Percentiles rank a stretch among this genome's conserved stretches.
Conservation (phyloP, 2,329 filamentous ascomycete species). For the Colletotrichum higginsianum region DNA sequence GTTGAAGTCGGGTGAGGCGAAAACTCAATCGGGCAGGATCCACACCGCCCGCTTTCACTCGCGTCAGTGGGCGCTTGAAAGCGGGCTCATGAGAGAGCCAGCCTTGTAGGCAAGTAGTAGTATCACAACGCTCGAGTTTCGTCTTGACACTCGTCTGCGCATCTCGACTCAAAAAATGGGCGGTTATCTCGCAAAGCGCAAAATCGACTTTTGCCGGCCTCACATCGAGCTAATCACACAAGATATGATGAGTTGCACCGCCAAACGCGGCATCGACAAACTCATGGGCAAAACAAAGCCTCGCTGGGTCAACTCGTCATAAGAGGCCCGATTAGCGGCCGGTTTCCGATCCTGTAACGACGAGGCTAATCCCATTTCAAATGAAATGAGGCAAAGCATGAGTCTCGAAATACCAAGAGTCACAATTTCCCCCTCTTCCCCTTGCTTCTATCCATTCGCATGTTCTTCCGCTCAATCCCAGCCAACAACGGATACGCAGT, state of each 20-base stretch:
- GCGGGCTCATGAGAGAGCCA: constrained; percentile 3
- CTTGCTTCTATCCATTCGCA: constrained; percentile 22
- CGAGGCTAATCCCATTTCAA: background rate
- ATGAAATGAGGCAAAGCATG: background rate
- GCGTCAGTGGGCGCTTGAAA: background rate
- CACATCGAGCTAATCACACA: background rate
- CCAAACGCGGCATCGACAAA: background rate
- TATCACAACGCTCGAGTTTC: background rate
- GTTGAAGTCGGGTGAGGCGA: constrained; percentile 33
- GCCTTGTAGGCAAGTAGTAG: no score
- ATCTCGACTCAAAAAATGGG: background rate
- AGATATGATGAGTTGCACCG: background rate
- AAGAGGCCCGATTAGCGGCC: constrained; percentile 19
- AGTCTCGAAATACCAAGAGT: background rate
- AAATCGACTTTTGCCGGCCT: background rate
- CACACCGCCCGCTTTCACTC: constrained; percentile 35
- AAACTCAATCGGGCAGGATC: constrained; percentile 39
- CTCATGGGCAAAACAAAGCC: background rate
- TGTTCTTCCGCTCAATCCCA: constrained; percentile 38
- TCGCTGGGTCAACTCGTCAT: background rate
- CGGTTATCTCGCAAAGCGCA: background rate
- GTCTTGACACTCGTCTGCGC: background rate
- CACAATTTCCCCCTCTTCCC: background rate
- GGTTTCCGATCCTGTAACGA: constrained; percentile 4
- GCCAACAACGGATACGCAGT: constrained; percentile 32